These are phyloP conservation scores for Paramecium bursaria DNA, from an alignment of 73 alveolate genomes.

Conservation along the genomic window DNA sequence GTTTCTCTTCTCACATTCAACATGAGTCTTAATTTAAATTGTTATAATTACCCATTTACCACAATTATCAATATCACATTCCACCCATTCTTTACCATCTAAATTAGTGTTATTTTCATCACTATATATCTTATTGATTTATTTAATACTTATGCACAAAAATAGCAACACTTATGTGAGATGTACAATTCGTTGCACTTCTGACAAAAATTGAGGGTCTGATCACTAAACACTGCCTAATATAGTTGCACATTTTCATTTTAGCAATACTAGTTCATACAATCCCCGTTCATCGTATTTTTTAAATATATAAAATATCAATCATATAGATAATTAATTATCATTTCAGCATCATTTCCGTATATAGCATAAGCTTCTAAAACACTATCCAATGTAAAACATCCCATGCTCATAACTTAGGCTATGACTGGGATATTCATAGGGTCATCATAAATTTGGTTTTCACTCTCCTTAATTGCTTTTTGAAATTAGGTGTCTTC, in stretches of 20 bases:
- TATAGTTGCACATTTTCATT: neutral
- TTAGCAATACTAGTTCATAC: slow-evolving; percentile 56
- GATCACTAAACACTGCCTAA: slow-evolving; percentile 35
- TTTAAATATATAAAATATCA: slow-evolving; percentile 33
- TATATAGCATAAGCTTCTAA: slow-evolving; percentile 86
- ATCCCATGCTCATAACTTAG: slow-evolving; percentile 65
- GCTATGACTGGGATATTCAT: slow-evolving; percentile 65
- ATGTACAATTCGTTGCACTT: slow-evolving; percentile 32
- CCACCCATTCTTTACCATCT: slow-evolving; percentile 50
- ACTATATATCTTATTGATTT: neutral
- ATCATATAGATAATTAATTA: slow-evolving; percentile 86
- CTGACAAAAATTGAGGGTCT: slow-evolving; percentile 40
- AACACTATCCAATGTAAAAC: slow-evolving; percentile 90
- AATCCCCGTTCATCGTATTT: slow-evolving; percentile 38
- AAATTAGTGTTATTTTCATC: slow-evolving; percentile 44
- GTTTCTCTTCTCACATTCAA: slow-evolving; percentile 22
- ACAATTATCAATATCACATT: too few species aligned
- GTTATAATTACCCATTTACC: too few species aligned
- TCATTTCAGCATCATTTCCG: slow-evolving; percentile 94
- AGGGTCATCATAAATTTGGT: slow-evolving; percentile 63
- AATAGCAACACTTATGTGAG: slow-evolving; percentile 38
- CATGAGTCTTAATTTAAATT: slow-evolving; percentile 59
- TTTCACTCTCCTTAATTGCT: slow-evolving; percentile 70
- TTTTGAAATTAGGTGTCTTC: slow-evolving; percentile 73
- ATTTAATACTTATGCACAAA: slow-evolving; percentile 39